These are phyloP conservation scores for Fusarium sp. DNA, from an alignment of 2,329 filamentous ascomycete genomes.

Conservation along the genomic window DNA sequence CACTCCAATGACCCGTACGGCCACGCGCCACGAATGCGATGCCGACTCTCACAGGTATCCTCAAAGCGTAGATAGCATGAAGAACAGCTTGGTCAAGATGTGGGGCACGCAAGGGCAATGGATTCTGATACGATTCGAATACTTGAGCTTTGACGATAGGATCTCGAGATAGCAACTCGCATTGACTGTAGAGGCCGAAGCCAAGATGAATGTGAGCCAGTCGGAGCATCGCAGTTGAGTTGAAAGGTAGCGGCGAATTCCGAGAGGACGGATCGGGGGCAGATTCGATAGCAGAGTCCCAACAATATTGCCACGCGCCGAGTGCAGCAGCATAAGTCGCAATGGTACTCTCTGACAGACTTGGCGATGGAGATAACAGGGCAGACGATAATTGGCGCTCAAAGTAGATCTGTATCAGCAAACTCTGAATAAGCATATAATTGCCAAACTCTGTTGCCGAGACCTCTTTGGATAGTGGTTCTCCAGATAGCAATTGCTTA, in stretches of 20 bases:
- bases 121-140: not conserved
- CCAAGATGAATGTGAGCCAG: not conserved
- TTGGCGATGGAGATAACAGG: not conserved
- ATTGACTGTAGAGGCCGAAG: not conserved
- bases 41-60: conserved; percentile 16
- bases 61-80: conserved; percentile 22
- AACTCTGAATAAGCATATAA: conserved; percentile 21
- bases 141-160: not conserved
- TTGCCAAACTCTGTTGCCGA: conserved; percentile 19
- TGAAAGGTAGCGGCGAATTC: not conserved
- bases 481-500: not conserved
- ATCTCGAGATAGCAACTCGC: not conserved
- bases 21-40: conserved; percentile 26
- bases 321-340: not conserved
- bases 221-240: not conserved
- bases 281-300: not conserved
- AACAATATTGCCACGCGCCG: not conserved
- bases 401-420: conserved; percentile 18
- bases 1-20: conserved; percentile 21
- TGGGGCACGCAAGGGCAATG: not conserved
- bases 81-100: conserved; percentile 20
- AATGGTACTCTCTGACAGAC: not conserved
- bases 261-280: not conserved
- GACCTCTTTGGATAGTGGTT: not conserved
- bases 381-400: conserved; percentile 10